Base-by-base conservation (phyloP, 2,329 filamentous ascomycete genomes). In the Aspergillus neoniger region DNA sequence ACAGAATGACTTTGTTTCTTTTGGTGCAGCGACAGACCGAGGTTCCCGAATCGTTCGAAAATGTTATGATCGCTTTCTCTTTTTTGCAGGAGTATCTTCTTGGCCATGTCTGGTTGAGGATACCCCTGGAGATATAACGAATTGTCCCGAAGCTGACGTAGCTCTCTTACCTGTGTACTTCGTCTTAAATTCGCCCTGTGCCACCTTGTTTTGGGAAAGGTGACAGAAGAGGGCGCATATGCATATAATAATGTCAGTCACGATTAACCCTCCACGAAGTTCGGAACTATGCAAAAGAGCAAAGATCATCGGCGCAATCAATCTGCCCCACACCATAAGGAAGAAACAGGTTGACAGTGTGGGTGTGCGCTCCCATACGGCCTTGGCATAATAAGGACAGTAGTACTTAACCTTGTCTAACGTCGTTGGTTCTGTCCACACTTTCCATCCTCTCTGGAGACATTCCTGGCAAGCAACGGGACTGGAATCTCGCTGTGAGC, bases 391-490 rank as follows among this genome's bases (percentile, higher is more conserved):
- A n/a, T 49, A 51, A n/a, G 44, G 57, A 25, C 57, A 60, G 4
- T 49, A 47, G 41, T 58, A 61, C 12, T 47, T 49, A 12, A 44
- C 44, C 28, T 61, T 59, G 6, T 62, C 57, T 4, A 41, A 12
- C 2, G 25, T 25, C 2, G 53, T 50, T 12, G 64, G 50, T 6
- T 60, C 44, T 2, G 57, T 54, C 50, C 57, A 66, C 30, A 43
- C 57, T 43, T 60, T 49, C 64, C 64, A 66, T 38, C 64, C 64
- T 25, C 21, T 15, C 7, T 57, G 60, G 8, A 66, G 57, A 12
- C 64, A 66, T 14, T 28, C 55, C n/a, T 58, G 62, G 21, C 64
- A 66, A 4, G 58, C 62, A 19, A 44, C 9, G 6, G 14, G 32
- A 10, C 52, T 30, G 14, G n/a, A 15, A 2, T 51, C 41, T 17